Evolutionary conservation across 176 grass and related monocot genomes (phyloP).

Genomic region (Guadua angustifolia): DNA sequence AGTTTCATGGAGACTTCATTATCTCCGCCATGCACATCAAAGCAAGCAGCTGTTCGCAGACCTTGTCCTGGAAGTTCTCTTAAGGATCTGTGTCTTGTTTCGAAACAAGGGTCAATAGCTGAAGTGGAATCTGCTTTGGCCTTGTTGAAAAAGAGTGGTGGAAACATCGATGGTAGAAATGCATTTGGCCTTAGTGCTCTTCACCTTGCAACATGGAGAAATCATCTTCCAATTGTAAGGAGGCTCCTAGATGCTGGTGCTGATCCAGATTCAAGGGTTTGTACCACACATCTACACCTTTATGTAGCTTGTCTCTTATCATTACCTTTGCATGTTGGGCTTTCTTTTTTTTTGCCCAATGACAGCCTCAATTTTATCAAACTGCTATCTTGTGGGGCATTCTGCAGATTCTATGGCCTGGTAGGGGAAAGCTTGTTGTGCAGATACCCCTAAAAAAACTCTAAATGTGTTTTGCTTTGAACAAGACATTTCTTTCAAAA

Average conservation of each 20-base stretch:
- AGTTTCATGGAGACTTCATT: conserved; percentile 67
- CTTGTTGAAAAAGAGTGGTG: conserved; percentile 82
- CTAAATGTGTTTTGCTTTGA: background rate
- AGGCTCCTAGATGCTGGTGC: conserved; percentile 81
- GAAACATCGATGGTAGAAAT: conserved; percentile 81
- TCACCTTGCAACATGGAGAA: conserved; percentile 98
- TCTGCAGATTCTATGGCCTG: conserved; percentile 12
- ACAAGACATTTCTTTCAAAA: conserved; percentile 1
- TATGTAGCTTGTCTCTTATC: conserved; percentile 7
- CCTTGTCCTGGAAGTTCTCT: conserved; percentile 61
- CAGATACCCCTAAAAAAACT: background rate
- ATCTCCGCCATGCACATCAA: conserved; percentile 61
- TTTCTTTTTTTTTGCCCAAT: background rate
- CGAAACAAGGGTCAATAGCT: conserved; percentile 88
- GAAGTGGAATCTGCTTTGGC: conserved; percentile 84
- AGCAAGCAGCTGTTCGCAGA: conserved; percentile 66
- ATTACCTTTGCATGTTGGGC: conserved; percentile 10
- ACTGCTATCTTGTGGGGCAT: background rate
- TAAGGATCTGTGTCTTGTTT: conserved; percentile 79
- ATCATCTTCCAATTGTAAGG: conserved; percentile 84
- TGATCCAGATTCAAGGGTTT: conserved; percentile 98
- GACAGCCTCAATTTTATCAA: background rate
- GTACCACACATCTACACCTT: conserved; percentile 11
- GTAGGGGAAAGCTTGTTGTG: background rate
- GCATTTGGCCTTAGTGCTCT: conserved; percentile 91